Evolutionary conservation across 345 rosid species (phyloP).

Genomic region (Viola odorata): DNA sequence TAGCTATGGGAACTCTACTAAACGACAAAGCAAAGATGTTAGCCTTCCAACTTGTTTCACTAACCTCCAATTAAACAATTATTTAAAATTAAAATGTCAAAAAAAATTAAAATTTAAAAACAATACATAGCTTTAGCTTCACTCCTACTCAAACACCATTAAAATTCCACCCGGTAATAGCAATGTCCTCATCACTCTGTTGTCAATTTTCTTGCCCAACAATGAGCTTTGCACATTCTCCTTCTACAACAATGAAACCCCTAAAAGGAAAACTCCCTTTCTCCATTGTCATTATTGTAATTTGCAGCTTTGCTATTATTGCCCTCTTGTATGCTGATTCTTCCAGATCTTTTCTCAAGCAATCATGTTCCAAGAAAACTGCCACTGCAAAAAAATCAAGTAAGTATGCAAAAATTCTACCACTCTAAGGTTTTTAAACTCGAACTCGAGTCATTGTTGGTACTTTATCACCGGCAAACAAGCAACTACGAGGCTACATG

Average conservation of each 20-base stretch:
- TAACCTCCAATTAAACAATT: slow-evolving; percentile 19
- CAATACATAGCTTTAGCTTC: slow-evolving; percentile 48
- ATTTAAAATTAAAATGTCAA: neutral
- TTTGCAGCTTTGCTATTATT: slow-evolving; percentile 50
- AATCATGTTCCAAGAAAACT: slow-evolving; percentile 46
- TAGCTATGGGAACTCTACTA: slow-evolving; percentile 5
- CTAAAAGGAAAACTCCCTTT: slow-evolving; percentile 56
- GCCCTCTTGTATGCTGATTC: slow-evolving; percentile 64
- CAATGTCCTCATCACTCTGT: slow-evolving; percentile 28
- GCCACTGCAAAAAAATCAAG: slow-evolving; percentile 38
- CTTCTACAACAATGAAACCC: slow-evolving; percentile 29
- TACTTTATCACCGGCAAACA: too few species aligned
- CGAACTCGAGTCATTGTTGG: too few species aligned
- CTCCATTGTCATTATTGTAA: slow-evolving; percentile 34
- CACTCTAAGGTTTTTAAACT: too few species aligned
- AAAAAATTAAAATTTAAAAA: slow-evolving; percentile 2
- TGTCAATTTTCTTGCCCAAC: slow-evolving; percentile 8
- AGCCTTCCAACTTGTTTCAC: slow-evolving; percentile 35
- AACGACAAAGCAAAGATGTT: slow-evolving; percentile 24
- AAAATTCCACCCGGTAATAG: slow-evolving; percentile 2
- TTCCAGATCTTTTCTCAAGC: slow-evolving; percentile 37
- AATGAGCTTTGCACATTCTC: slow-evolving; percentile 37
- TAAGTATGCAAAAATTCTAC: slow-evolving; percentile 21
- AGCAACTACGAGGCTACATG: too few species aligned
- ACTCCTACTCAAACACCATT: slow-evolving; percentile 62